Conservation (phyloP, 1,139 yeast species). For the Blastobotrys malaysiensis region DNA sequence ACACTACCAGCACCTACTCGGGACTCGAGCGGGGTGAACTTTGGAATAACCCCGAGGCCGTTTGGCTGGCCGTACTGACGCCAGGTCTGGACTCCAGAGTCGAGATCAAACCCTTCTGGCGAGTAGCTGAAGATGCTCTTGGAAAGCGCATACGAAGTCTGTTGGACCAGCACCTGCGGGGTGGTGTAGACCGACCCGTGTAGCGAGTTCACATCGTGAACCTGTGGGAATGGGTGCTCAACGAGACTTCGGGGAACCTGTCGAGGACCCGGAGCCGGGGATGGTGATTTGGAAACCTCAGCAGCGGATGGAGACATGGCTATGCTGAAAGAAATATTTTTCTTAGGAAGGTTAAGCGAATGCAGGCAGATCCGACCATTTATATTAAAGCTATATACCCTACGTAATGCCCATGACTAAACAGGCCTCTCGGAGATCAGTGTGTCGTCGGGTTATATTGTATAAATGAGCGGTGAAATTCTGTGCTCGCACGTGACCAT, state of each 20-base stretch:
- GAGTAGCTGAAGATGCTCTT: constrained; percentile 67
- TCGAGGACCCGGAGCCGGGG: not conserved
- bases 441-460: not conserved
- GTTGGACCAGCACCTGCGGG: constrained; percentile 60
- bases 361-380: not conserved
- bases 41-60: constrained; percentile 52
- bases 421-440: not conserved
- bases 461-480: constrained; percentile 2
- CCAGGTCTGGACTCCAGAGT: constrained; percentile 61
- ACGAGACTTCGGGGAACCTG: constrained; percentile 2
- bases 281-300: constrained; percentile 7
- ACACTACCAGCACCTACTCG: constrained; percentile 83
- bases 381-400: not conserved
- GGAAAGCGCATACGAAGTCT: constrained; percentile 58
- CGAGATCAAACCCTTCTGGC: constrained; percentile 57
- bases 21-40: constrained; percentile 58
- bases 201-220: constrained; percentile 23
- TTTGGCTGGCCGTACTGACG: constrained; percentile 42
- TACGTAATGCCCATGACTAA: not conserved
- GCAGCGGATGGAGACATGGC: constrained; percentile 12
- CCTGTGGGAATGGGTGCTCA: constrained; percentile 13
- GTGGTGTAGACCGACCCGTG: constrained; percentile 34
- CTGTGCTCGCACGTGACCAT: constrained; percentile 11
- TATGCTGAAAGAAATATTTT: not conserved
- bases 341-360: not conserved